A percentile compares a stretch with the other conserved stretches of the same genome.
Conservation (phyloP, 805 yeast species). For the Metschnikowia cubensis region DNA sequence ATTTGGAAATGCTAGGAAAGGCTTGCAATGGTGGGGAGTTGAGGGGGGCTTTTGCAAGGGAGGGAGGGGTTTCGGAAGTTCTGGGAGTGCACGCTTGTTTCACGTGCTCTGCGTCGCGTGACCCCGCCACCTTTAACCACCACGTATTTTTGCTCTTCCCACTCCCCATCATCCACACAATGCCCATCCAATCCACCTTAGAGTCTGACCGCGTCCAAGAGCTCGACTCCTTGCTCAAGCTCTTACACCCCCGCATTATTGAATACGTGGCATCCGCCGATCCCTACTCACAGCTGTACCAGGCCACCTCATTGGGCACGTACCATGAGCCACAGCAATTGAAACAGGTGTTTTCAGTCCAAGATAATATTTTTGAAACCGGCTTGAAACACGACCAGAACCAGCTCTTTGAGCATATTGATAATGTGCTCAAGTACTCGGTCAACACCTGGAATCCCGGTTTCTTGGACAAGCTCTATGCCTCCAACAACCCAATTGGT, state of each 20-base stretch:
- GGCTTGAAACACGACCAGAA: conserved; percentile 36
- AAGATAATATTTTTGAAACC: conserved; percentile 25
- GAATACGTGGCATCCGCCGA: conserved; percentile 51
- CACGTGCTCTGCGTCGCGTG: background rate
- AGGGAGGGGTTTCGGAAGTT: no score
- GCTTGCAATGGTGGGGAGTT: no score
- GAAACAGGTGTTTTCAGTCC: conserved; percentile 30
- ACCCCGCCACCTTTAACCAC: background rate
- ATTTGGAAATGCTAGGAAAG: no score
- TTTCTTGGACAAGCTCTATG: conserved; percentile 77
- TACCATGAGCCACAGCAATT: conserved; percentile 49
- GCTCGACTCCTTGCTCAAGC: conserved; percentile 49
- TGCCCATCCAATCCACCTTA: conserved; percentile 21
- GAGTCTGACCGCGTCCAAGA: conserved; percentile 54
- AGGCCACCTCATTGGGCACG: conserved; percentile 48
- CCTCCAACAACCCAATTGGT: conserved; percentile 84
- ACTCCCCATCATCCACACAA: background rate
- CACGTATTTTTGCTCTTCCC: background rate
- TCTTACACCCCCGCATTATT: conserved; percentile 50
- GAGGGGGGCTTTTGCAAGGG: no score
- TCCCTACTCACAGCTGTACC: conserved; percentile 24
- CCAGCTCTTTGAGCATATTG: conserved; percentile 46
- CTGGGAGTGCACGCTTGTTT: background rate
- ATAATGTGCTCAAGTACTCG: conserved; percentile 57
- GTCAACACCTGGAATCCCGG: conserved; percentile 88